Percentiles rank a stretch among this genome's conserved stretches.
Evolutionary conservation across 1,139 yeast species (phyloP).

Genomic region (Candida sp.): DNA sequence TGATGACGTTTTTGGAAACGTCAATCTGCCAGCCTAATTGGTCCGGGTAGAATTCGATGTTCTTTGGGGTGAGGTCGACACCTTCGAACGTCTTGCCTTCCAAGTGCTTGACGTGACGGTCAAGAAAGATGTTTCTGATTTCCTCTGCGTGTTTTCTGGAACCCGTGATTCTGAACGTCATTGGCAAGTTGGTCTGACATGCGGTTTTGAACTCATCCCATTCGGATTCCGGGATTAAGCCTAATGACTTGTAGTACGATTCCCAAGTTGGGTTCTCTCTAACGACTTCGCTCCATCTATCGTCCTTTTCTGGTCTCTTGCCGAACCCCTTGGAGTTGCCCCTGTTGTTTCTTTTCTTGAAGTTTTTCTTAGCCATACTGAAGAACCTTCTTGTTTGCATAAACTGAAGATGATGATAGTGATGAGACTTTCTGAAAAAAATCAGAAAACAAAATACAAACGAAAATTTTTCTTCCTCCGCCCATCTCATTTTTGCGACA

Average conservation of each 20-base stretch:
- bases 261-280: conserved; percentile 92
- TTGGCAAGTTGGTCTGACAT: conserved; percentile 83
- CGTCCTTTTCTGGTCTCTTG: conserved; percentile 8
- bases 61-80: conserved; percentile 59
- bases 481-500: background rate
- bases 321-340: conserved; percentile 4
- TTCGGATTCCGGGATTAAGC: conserved; percentile 66
- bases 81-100: conserved; percentile 64
- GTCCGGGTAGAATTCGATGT: conserved; percentile 86
- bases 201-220: conserved; percentile 82
- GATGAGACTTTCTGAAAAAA: background rate
- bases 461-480: background rate
- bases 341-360: conserved; percentile 9
- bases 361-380: conserved; percentile 14
- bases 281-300: conserved; percentile 67
- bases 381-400: conserved; percentile 1
- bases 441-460: background rate
- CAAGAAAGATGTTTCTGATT: conserved; percentile 60
- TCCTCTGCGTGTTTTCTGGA: conserved; percentile 76
- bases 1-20: conserved; percentile 87
- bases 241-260: conserved; percentile 75
- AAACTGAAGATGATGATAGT: background rate
- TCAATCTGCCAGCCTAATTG: conserved; percentile 92
- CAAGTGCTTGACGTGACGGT: conserved; percentile 64
- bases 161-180: conserved; percentile 96